phyloP scores from a whole-genome alignment of 495 filamentous ascomycete genomes.

The Wilcoxina mikolae region DNA sequence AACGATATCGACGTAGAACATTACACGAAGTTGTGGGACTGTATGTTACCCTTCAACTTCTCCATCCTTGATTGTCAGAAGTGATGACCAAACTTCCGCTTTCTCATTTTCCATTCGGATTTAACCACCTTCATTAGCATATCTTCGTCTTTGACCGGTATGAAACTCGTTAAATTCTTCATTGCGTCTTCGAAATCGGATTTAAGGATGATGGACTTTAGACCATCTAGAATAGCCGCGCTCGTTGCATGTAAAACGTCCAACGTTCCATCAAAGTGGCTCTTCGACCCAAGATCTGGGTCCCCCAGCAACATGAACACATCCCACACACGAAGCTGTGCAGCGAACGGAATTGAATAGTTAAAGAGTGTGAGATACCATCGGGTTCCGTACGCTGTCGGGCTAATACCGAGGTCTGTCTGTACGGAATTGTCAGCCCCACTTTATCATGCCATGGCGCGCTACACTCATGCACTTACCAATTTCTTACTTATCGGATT shows the following conservation, averaged over 20 bases:
- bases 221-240: conserved; percentile 82
- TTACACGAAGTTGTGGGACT: too few relatives aligned
- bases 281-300: conserved; percentile 1
- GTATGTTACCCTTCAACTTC: too few relatives aligned
- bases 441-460: too few relatives aligned
- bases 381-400: conserved; percentile 83
- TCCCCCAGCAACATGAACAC: conserved; percentile 96
- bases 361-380: conserved; percentile 99
- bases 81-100: conserved; percentile 8
- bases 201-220: conserved; percentile 78
- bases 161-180: conserved; percentile 92
- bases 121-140: conserved; percentile 87
- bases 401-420: conserved; percentile 48
- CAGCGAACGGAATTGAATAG: conserved; percentile 86
- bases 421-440: too few relatives aligned
- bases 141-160: conserved; percentile 91
- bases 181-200: conserved; percentile 96
- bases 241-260: conserved; percentile 84
- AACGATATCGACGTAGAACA: too few relatives aligned
- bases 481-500: conserved; percentile 63
- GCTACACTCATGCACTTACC: conserved; percentile 54
- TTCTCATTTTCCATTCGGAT: conserved; percentile 64
- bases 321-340: conserved; percentile 97
- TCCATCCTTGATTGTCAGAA: neutral
- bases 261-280: conserved; percentile 47